Percentiles rank a stretch among this genome's conserved stretches.
These are phyloP conservation scores for Saccharum officinarum DNA, from an alignment of 176 grass and related monocot species.

Conservation along the genomic window DNA sequence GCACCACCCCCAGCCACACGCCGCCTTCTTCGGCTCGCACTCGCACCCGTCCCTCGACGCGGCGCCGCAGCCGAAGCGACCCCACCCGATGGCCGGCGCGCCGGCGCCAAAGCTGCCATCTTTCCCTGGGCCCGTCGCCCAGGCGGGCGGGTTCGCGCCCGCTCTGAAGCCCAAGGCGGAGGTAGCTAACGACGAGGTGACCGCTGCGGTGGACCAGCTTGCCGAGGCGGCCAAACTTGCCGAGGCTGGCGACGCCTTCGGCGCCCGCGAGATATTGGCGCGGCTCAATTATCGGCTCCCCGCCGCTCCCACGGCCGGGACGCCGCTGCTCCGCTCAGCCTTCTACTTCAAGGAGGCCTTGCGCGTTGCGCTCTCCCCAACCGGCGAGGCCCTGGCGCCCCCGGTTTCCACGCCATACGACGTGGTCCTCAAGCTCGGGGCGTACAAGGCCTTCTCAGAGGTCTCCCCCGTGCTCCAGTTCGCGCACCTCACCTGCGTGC, in stretches of 20 bases:
- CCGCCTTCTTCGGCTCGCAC: conserved; percentile 59
- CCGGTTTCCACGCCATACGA: conserved; percentile 53
- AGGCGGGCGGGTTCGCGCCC: conserved; percentile 20
- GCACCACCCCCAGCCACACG: conserved; percentile 53
- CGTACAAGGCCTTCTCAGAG: conserved; percentile 87
- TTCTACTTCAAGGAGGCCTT: conserved; percentile 98
- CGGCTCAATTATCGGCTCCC: conserved; percentile 99
- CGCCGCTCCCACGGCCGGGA: conserved; percentile 71
- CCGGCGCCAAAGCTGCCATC: conserved; percentile 48
- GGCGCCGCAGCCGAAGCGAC: conserved; percentile 51
- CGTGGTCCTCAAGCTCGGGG: conserved; percentile 71
- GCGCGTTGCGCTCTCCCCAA: conserved; percentile 52
- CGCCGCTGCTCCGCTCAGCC: conserved; percentile 86
- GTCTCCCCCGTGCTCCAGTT: conserved; percentile 80
- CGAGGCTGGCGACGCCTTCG: conserved; percentile 50
- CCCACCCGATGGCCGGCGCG: conserved; percentile 43
- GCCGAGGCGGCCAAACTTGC: conserved; percentile 48
- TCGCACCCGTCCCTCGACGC: conserved; percentile 46
- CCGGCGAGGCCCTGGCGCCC: conserved; percentile 25
- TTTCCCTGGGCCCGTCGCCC: neutral
- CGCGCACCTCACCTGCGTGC: conserved; percentile 80
- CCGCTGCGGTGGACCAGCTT: conserved; percentile 46
- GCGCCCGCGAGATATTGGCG: conserved; percentile 99
- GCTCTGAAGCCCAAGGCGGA: conserved; percentile 44
- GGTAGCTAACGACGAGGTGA: conserved; percentile 26